A percentile compares a stretch with the other conserved stretches of the same genome.
phyloP scores from a whole-genome alignment of 1,284 basidiomycete genomes.

The Coniferiporia sulphurascens region DNA sequence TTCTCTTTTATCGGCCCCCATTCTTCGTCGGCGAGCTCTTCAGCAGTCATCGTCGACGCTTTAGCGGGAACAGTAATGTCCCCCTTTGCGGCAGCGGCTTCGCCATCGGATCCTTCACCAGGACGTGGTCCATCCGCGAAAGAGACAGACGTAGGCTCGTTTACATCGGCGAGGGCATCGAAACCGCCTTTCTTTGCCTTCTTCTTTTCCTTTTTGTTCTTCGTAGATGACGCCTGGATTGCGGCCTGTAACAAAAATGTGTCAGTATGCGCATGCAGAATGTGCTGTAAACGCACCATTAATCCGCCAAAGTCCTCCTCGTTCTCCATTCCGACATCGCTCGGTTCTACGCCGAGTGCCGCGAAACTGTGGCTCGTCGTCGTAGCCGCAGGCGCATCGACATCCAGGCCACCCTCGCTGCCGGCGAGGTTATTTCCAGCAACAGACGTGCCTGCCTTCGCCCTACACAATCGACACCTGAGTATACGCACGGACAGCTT shows the following conservation, averaged over 20 bases:
- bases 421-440: constrained; percentile 35
- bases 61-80: constrained; percentile 34
- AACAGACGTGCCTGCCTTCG: constrained; percentile 60
- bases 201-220: constrained; percentile 66
- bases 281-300: constrained; percentile 55
- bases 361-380: constrained; percentile 50
- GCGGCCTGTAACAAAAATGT: constrained; percentile 37
- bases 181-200: constrained; percentile 35
- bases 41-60: constrained; percentile 50
- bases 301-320: constrained; percentile 77
- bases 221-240: constrained; percentile 50
- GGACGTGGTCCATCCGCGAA: constrained; percentile 33
- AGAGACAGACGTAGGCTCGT: constrained; percentile 25
- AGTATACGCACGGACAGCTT: constrained; percentile 16
- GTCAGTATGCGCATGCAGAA: constrained; percentile 24
- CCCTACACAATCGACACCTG: constrained; percentile 40
- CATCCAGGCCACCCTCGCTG: constrained; percentile 37
- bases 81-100: constrained; percentile 32
- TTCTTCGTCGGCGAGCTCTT: constrained; percentile 64
- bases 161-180: constrained; percentile 23
- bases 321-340: constrained; percentile 55
- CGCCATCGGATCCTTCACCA: constrained; percentile 32
- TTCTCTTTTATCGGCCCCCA: constrained; percentile 58
- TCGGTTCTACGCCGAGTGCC: constrained; percentile 42
- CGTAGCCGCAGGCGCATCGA: constrained; percentile 31